Evolutionary conservation across 139 green algal species (phyloP), one percentile per base, ranked within the genome.

Genomic region (Spirogloea muscicola): DNA sequence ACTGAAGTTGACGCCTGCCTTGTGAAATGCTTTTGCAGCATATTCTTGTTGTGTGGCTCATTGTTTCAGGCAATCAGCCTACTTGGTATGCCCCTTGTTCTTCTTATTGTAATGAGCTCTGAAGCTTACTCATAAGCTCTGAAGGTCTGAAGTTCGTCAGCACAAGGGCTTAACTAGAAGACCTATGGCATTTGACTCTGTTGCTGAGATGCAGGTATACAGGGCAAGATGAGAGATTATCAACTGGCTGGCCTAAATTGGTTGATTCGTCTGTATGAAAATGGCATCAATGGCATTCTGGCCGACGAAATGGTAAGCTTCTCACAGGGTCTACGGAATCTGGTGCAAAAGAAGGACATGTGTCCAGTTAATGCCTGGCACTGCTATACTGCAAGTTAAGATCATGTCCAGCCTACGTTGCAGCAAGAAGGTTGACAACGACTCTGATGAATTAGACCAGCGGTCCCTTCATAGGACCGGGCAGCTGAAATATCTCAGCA

Each of bases 191-290:
- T n/a, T n/a, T n/a, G n/a, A n/a, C n/a, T n/a, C n/a, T n/a, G n/a
- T n/a, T n/a, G n/a, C n/a, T n/a, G n/a, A n/a, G n/a, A n/a, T n/a
- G 10, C 72, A 81, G 72, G 93, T 68, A 91, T 98, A 68, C 92
- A 91, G 43, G 85, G 84, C 52, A 93, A 88, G 43, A 93, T 99
- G 91, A 85, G 95, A 18, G 89, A 98, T 75, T 99, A 99, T 83
- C 94, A 99, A 90, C 84, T 99, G 82, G 86, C 96, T 77, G 95
- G 95, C 65, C 86, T 99, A 6, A 99, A 98, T 86, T 99, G 94
- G 94, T 85, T 99, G 63, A 98, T 98, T 80, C 90, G 96, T 72
- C 84, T 97, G 38, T 99, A 97, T 72, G 94, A 98, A 77, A 96
- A 98, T 76, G 94, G 93, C 64, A 96, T 98, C 86, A 99, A 98